Conservation (phyloP, 1,139 yeast genomes). For the Meyerozyma elateridarum region DNA sequence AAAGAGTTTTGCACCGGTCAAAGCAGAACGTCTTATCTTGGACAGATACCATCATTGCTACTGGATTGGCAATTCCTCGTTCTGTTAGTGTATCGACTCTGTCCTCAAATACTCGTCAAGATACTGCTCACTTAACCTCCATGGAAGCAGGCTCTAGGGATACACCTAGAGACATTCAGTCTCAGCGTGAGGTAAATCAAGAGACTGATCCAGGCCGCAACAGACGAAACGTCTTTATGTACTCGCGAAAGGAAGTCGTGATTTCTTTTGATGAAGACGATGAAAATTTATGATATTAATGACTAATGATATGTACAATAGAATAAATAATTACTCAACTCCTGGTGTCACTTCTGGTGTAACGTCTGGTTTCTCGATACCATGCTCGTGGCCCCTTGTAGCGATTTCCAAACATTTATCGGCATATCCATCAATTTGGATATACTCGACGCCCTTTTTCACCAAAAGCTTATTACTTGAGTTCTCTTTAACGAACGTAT, state of each 20-base stretch:
- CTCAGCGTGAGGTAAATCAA: too few species aligned
- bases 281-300: constrained; percentile 1
- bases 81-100: constrained; percentile 41
- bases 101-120: constrained; percentile 8
- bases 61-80: constrained; percentile 56
- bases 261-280: constrained; percentile 19
- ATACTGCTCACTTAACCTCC: background rate
- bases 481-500: constrained; percentile 77
- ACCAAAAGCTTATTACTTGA: constrained; percentile 54
- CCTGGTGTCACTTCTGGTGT: too few species aligned
- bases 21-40: constrained; percentile 36
- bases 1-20: constrained; percentile 26
- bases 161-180: too few species aligned
- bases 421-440: constrained; percentile 81
- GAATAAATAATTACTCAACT: background rate
- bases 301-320: too few species aligned
- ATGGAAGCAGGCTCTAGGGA: constrained; percentile 5
- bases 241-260: constrained; percentile 52
- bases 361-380: background rate
- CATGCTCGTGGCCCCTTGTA: constrained; percentile 58
- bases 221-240: constrained; percentile 47
- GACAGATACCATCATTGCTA: constrained; percentile 56
- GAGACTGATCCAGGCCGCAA: too few species aligned
- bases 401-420: constrained; percentile 72
- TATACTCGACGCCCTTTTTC: constrained; percentile 59